Conservation (phyloP, 768 basidiomycete genomes). For the Boletus fagicola region DNA sequence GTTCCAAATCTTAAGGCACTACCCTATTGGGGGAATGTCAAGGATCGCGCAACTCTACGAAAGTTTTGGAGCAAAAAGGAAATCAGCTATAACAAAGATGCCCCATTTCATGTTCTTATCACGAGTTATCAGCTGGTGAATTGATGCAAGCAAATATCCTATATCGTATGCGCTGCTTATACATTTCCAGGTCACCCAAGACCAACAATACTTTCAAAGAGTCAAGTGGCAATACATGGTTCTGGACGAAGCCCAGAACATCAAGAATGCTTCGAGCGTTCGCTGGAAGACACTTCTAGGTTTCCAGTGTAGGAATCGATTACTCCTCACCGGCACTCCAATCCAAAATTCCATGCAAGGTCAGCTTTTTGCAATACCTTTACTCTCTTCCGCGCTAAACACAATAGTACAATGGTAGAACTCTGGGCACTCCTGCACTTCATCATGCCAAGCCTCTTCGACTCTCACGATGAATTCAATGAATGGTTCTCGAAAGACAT, state of each 20-base stretch:
- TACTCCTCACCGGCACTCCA: conserved; percentile 94
- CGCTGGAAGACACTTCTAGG: conserved; percentile 97
- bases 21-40: conserved; percentile 98
- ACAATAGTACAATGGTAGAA: conserved; percentile 47
- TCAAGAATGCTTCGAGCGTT: conserved; percentile 95
- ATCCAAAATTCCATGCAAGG: conserved; percentile 99
- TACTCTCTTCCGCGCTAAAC: conserved; percentile 5
- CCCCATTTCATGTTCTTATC: conserved; percentile 94
- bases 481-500: conserved; percentile 99
- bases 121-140: conserved; percentile 94
- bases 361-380: conserved; percentile 31
- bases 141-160: conserved; percentile 6
- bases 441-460: conserved; percentile 99
- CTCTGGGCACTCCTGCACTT: conserved; percentile 98
- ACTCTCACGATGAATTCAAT: conserved; percentile 98
- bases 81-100: conserved; percentile 91
- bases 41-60: conserved; percentile 89
- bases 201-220: conserved; percentile 96
- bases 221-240: conserved; percentile 99
- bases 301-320: conserved; percentile 92
- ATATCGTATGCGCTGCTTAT: conserved; percentile 1
- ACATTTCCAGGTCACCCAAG: conserved; percentile 74
- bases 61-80: conserved; percentile 99
- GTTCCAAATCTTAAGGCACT: conserved; percentile 91
- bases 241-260: conserved; percentile 98